These are phyloP conservation scores for Colletotrichum horii DNA, from an alignment of 2,329 filamentous ascomycete species.

Conservation along the genomic window DNA sequence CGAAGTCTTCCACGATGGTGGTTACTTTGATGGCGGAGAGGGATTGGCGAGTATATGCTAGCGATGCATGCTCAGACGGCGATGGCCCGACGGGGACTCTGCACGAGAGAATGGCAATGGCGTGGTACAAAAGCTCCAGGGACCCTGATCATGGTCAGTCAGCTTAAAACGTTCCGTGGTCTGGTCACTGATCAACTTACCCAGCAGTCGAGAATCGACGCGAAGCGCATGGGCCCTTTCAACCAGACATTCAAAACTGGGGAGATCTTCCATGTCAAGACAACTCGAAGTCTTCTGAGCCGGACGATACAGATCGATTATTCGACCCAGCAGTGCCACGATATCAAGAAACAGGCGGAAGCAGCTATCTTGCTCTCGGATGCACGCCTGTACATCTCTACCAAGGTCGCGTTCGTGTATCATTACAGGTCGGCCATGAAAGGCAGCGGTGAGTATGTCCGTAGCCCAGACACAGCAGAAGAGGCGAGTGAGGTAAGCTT, in stretches of 20 bases:
- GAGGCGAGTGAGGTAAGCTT: constrained; percentile 21
- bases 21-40: constrained; percentile 26
- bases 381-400: constrained; percentile 23
- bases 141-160: constrained; percentile 17
- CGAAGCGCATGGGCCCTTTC: constrained; percentile 16
- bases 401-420: constrained; percentile 27
- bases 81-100: constrained; percentile 13
- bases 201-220: constrained; percentile 23
- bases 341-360: constrained; percentile 28
- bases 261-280: constrained; percentile 7
- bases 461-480: constrained; percentile 29
- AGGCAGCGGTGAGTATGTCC: constrained; percentile 27
- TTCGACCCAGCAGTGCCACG: constrained; percentile 24
- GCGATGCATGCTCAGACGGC: constrained; percentile 14
- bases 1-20: constrained; percentile 24
- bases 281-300: constrained; percentile 7
- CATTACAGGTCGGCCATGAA: constrained; percentile 27
- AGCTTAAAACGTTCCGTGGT: not conserved
- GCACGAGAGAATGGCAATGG: constrained; percentile 25
- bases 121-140: constrained; percentile 27
- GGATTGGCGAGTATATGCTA: constrained; percentile 18
- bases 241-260: constrained; percentile 5
- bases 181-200: not conserved
- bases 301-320: constrained; percentile 27
- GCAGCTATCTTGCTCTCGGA: constrained; percentile 23